These are phyloP conservation scores for Punica granatum DNA, from an alignment of 345 rosid genomes.

Conservation along the genomic window DNA sequence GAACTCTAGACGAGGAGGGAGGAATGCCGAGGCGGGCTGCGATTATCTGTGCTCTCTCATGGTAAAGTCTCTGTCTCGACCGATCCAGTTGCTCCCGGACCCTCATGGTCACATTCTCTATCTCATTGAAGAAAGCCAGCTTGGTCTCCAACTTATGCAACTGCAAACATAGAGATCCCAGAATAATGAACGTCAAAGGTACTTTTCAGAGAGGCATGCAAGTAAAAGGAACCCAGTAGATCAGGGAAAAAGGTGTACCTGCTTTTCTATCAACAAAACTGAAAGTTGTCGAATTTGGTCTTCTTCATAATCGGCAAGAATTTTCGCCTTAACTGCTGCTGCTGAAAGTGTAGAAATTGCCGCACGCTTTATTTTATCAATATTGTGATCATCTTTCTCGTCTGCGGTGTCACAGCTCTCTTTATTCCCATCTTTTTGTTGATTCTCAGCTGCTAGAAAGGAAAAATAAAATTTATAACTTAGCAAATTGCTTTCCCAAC, in stretches of 20 bases:
- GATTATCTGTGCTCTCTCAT: slow-evolving; percentile 89
- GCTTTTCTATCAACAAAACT: slow-evolving; percentile 68
- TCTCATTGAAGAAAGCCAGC: slow-evolving; percentile 71
- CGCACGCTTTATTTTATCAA: slow-evolving; percentile 66
- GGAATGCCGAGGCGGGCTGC: slow-evolving; percentile 75
- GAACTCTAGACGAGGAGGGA: slow-evolving; percentile 54
- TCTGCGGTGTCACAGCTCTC: slow-evolving; percentile 34
- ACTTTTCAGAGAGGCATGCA: not conserved
- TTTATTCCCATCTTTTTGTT: slow-evolving; percentile 24
- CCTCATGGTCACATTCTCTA: slow-evolving; percentile 55
- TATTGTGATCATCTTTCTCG: slow-evolving; percentile 33
- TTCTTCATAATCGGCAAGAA: slow-evolving; percentile 80
- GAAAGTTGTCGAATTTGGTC: slow-evolving; percentile 73
- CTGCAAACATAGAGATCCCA: slow-evolving; percentile 27
- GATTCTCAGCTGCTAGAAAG: slow-evolving; percentile 22
- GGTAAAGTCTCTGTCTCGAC: slow-evolving; percentile 81
- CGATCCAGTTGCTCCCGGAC: slow-evolving; percentile 88
- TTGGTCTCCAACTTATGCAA: slow-evolving; percentile 81
- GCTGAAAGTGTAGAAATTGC: slow-evolving; percentile 82
- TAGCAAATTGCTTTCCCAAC: not conserved
- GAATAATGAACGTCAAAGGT: not conserved
- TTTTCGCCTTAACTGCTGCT: slow-evolving; percentile 92
- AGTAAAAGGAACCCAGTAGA: not conserved
- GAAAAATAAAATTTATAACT: not conserved
- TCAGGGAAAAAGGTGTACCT: slow-evolving; percentile 33